Conservation (phyloP, 1,284 basidiomycete genomes). For the Thecaphora thlaspeos region DNA sequence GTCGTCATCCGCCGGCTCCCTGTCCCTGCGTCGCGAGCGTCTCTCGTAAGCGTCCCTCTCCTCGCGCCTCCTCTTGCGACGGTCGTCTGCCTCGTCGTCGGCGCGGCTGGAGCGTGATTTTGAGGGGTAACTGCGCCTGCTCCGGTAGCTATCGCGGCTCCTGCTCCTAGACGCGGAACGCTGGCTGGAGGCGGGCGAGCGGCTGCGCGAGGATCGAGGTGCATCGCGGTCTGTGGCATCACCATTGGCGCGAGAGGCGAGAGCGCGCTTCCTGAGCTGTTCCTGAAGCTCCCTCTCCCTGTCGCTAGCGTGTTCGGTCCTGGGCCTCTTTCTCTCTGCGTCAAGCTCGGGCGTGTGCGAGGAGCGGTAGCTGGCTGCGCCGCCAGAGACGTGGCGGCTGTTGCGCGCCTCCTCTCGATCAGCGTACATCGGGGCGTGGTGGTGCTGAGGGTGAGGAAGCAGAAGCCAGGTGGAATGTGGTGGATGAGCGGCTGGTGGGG, state of each 20-base stretch:
- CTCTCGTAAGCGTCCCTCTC: conserved; percentile 11
- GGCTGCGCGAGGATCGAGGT: conserved; percentile 1
- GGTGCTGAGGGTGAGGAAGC: too few species aligned
- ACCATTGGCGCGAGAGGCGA: background rate
- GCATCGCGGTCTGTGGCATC: background rate
- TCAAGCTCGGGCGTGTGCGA: conserved; percentile 22
- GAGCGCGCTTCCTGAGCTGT: conserved; percentile 37
- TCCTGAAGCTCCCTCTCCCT: conserved; percentile 52
- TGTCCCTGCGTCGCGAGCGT: conserved; percentile 44
- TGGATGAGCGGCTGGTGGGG: too few species aligned
- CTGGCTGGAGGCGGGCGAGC: conserved; percentile 14
- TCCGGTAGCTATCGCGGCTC: conserved; percentile 18
- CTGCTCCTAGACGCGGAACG: conserved; percentile 19
- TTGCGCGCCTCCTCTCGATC: conserved; percentile 47
- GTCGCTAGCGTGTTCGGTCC: conserved; percentile 8
- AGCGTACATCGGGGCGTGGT: conserved; percentile 42
- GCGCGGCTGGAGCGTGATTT: conserved; percentile 30
- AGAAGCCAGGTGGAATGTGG: too few species aligned
- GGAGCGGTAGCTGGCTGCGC: conserved; percentile 1
- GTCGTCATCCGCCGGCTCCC: conserved; percentile 16
- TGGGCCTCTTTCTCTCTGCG: conserved; percentile 9
- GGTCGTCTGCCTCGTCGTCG: conserved; percentile 49
- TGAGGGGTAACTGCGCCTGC: conserved; percentile 19
- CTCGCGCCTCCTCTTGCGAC: conserved; percentile 40
- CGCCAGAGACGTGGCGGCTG: conserved; percentile 3